These are phyloP conservation scores for Pseudogymnoascus sp. DNA, from an alignment of 2,329 filamentous ascomycete species.

Conservation along the genomic window DNA sequence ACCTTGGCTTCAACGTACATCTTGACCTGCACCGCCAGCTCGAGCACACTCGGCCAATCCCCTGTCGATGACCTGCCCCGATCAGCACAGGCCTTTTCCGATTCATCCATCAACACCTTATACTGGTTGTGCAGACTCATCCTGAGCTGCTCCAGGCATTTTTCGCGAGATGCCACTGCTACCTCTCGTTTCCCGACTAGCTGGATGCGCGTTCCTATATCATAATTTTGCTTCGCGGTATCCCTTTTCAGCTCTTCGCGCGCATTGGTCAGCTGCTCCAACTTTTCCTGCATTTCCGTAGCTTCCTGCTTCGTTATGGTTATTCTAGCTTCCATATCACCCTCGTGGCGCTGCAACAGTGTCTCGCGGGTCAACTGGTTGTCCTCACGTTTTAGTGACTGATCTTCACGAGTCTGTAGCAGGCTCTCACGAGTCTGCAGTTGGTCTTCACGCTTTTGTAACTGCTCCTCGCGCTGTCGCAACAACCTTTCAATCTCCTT, in stretches of 20 bases:
- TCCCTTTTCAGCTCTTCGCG: not conserved
- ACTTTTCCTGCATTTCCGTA: not conserved
- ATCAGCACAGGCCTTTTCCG: not conserved
- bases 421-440: not conserved
- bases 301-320: not conserved
- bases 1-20: not conserved
- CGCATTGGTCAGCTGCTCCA: not conserved
- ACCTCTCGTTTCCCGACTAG: not conserved
- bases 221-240: not conserved
- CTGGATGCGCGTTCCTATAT: not conserved
- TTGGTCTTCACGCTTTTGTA: not conserved
- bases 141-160: not conserved
- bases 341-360: not conserved
- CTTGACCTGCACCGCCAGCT: not conserved
- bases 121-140: not conserved
- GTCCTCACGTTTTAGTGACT: not conserved
- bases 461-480: not conserved
- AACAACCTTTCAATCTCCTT: not conserved
- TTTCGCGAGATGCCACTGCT: not conserved
- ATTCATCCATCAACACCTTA: not conserved
- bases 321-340: not conserved
- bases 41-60: not conserved
- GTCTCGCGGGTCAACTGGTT: not conserved
- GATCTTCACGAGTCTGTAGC: not conserved
- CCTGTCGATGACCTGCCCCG: not conserved